Conservation (phyloP, 2,329 filamentous ascomycete genomes). For the Cladosporium sp. region DNA sequence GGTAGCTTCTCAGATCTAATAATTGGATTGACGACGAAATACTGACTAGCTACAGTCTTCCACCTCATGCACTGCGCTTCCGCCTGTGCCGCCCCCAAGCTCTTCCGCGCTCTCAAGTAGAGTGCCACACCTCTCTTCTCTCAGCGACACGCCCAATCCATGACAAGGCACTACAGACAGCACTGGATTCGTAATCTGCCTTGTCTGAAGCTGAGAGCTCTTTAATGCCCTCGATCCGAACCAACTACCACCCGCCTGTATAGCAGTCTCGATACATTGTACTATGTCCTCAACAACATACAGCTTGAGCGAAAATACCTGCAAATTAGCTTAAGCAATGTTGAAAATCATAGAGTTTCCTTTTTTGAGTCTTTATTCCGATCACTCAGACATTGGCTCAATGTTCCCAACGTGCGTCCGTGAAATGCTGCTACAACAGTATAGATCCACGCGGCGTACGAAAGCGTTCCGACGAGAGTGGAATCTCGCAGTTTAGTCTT, state of each 20-base stretch:
- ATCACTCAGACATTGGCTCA: background rate
- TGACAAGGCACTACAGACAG: background rate
- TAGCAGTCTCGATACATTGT: conserved; percentile 33
- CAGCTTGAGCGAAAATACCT: conserved; percentile 9
- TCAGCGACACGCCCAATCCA: background rate
- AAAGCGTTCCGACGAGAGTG: no score
- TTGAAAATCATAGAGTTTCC: conserved; percentile 10
- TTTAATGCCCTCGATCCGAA: background rate
- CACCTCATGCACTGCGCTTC: conserved; percentile 95
- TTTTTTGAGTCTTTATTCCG: conserved; percentile 1
- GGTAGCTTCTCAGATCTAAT: background rate
- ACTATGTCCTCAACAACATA: conserved; percentile 20
- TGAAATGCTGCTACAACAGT: no score
- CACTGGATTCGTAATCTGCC: background rate
- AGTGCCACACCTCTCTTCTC: conserved; percentile 8
- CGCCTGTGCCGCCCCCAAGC: conserved; percentile 90
- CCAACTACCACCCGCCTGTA: conserved; percentile 25
- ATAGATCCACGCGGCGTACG: no score
- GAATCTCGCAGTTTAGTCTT: no score
- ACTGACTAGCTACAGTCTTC: conserved; percentile 66
- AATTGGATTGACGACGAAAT: background rate
- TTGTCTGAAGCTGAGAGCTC: conserved; percentile 1
- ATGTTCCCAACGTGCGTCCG: background rate
- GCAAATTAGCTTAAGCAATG: conserved; percentile 2
- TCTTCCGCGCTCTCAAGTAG: conserved; percentile 90